Conservation (phyloP, 768 basidiomycete genomes). For the Lentinula sp. region DNA sequence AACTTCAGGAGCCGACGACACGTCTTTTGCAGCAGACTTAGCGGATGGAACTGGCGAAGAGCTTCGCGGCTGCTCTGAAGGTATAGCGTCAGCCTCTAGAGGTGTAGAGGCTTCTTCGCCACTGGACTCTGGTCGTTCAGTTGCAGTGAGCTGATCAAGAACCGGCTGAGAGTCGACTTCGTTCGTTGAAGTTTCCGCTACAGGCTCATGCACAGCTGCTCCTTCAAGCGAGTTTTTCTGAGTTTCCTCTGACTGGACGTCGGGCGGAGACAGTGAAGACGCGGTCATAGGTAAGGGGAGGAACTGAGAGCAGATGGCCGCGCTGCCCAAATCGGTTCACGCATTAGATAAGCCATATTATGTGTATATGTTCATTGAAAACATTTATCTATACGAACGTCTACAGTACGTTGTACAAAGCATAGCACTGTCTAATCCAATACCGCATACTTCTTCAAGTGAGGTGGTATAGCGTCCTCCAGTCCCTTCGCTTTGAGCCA, state of each 20-base stretch:
- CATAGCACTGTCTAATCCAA: constrained; percentile 46
- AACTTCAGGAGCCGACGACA: not conserved
- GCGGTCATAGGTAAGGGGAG: constrained; percentile 6
- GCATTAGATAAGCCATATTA: constrained; percentile 1
- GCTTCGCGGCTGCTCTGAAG: not conserved
- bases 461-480: constrained; percentile 69
- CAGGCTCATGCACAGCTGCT: not conserved
- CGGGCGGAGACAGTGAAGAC: constrained; percentile 5
- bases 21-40: not conserved
- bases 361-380: too few relatives aligned
- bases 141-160: not conserved
- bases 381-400: not conserved
- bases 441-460: constrained; percentile 86
- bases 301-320: constrained; percentile 2
- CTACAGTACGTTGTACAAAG: not conserved
- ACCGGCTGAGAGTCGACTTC: not conserved
- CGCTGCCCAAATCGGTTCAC: not conserved
- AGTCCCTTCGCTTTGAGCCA: constrained; percentile 86
- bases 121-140: not conserved
- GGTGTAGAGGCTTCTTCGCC: not conserved
- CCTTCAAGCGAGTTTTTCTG: not conserved
- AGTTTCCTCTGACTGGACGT: constrained; percentile 2
- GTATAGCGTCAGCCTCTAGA: not conserved
- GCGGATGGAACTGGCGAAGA: not conserved
- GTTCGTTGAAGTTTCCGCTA: not conserved